A percentile compares a stretch with the other conserved stretches of the same genome.
phyloP scores from a whole-genome alignment of 257 asterid genomes.

The Plantago elongata region DNA sequence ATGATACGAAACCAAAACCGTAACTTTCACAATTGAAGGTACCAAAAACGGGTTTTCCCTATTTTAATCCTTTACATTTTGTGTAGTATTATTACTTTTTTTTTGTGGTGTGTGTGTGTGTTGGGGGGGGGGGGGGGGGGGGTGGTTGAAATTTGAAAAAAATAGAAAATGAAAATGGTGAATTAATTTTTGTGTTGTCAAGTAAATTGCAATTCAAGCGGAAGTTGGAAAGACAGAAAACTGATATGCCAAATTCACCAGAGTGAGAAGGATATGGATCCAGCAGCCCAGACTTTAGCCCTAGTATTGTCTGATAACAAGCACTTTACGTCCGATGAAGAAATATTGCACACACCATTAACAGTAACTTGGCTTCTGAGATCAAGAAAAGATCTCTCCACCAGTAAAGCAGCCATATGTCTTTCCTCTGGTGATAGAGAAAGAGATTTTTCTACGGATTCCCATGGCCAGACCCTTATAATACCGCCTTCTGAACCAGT shows the following conservation, averaged over 20 bases:
- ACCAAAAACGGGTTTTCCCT: too few species aligned
- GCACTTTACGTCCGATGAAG: conserved; percentile 82
- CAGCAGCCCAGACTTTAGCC: conserved; percentile 82
- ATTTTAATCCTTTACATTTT: too few species aligned
- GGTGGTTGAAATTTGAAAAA: too few species aligned
- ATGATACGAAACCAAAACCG: too few species aligned
- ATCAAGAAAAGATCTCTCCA: conserved; percentile 71
- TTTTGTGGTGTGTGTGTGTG: too few species aligned
- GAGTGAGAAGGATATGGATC: conserved; percentile 67
- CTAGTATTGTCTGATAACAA: conserved; percentile 59
- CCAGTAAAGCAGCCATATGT: conserved; percentile 78
- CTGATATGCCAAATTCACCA: conserved; percentile 39
- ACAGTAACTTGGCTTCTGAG: conserved; percentile 82
- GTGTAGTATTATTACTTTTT: too few species aligned
- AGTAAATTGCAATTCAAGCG: background rate
- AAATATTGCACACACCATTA: conserved; percentile 74
- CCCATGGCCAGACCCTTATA: conserved; percentile 89
- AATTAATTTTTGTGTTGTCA: too few species aligned
- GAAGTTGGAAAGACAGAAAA: conserved; percentile 1
- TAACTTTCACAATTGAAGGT: too few species aligned
- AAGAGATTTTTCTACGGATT: conserved; percentile 73
- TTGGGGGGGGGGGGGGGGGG: too few species aligned
- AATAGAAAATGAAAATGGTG: too few species aligned
- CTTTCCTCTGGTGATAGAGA: conserved; percentile 73
- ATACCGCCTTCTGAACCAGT: conserved; percentile 80